Conservation (phyloP, 306 rosid genomes). For the Mucuna pruriens region DNA sequence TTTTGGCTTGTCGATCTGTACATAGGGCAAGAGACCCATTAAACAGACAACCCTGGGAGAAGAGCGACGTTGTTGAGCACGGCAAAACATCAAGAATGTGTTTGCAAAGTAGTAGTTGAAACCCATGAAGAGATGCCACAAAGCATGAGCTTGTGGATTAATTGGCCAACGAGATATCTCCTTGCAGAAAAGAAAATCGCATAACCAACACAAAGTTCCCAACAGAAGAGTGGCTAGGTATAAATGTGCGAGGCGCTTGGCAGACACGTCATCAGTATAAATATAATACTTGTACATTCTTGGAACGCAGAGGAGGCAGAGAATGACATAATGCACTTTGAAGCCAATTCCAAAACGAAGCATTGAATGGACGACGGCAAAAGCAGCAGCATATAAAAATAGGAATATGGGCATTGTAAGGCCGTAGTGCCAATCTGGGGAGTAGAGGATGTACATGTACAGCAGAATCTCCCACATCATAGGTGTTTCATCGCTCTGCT, state of each 20-base stretch:
- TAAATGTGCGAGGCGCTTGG: conserved; percentile 65
- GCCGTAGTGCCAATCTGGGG: conserved; percentile 93
- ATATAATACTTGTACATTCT: conserved; percentile 93
- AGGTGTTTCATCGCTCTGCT: conserved; percentile 88
- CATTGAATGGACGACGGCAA: conserved; percentile 64
- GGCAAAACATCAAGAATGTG: conserved; percentile 92
- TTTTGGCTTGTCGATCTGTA: conserved; percentile 78
- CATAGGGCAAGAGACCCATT: conserved; percentile 75
- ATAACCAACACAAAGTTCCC: conserved; percentile 70
- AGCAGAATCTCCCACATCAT: conserved; percentile 95
- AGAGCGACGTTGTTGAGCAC: conserved; percentile 85
- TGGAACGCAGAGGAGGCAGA: conserved; percentile 82
- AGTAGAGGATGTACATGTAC: conserved; percentile 81
- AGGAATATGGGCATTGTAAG: conserved; percentile 88
- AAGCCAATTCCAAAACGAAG: conserved; percentile 67
- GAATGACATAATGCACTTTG: conserved; percentile 68
- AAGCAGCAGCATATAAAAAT: conserved; percentile 71
- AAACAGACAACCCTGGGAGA: conserved; percentile 61
- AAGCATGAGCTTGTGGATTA: conserved; percentile 89
- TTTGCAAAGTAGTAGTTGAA: conserved; percentile 73
- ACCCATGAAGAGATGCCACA: conserved; percentile 89
- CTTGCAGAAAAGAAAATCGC: conserved; percentile 68
- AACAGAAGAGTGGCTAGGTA: conserved; percentile 63
- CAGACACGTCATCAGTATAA: conserved; percentile 58
- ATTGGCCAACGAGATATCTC: conserved; percentile 63